These are phyloP conservation scores for Colletotrichum lupini DNA, from an alignment of 2,329 filamentous ascomycete genomes.

Conservation along the genomic window DNA sequence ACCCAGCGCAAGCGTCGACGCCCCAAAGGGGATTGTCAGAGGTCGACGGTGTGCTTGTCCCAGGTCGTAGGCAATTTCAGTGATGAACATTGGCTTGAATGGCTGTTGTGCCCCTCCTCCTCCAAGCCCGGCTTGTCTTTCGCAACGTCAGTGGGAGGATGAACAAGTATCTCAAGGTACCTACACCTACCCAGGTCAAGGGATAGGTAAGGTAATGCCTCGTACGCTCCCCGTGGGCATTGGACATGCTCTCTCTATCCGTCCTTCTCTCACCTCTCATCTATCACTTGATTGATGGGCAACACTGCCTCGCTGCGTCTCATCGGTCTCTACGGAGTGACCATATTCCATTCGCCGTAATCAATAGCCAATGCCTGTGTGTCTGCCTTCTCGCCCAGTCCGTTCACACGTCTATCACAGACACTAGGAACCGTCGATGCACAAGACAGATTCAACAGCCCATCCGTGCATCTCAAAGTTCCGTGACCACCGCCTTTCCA, in stretches of 20 bases:
- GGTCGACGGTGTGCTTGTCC: constrained; percentile 16
- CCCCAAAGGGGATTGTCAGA: constrained; percentile 25
- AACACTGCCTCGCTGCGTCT: background rate
- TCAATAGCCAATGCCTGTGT: background rate
- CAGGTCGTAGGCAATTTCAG: background rate
- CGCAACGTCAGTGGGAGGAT: background rate
- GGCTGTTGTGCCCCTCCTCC: constrained; percentile 19
- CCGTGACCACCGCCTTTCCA: background rate
- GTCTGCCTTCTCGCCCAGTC: background rate
- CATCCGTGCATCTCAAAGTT: background rate
- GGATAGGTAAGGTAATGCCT: background rate
- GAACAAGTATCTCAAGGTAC: constrained; percentile 1
- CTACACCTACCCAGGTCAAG: constrained; percentile 1
- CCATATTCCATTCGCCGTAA: background rate
- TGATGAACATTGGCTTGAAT: constrained; percentile 5
- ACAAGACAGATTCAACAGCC: background rate
- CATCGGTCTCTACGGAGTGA: background rate
- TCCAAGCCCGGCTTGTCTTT: constrained; percentile 11
- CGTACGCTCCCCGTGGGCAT: background rate
- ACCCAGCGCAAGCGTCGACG: constrained; percentile 32
- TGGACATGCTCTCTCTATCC: background rate
- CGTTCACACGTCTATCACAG: background rate
- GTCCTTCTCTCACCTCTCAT: background rate
- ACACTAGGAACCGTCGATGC: too few species aligned
- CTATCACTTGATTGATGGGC: background rate